phyloP scores from a whole-genome alignment of 78 protist genomes.

The Guillardia theta region DNA sequence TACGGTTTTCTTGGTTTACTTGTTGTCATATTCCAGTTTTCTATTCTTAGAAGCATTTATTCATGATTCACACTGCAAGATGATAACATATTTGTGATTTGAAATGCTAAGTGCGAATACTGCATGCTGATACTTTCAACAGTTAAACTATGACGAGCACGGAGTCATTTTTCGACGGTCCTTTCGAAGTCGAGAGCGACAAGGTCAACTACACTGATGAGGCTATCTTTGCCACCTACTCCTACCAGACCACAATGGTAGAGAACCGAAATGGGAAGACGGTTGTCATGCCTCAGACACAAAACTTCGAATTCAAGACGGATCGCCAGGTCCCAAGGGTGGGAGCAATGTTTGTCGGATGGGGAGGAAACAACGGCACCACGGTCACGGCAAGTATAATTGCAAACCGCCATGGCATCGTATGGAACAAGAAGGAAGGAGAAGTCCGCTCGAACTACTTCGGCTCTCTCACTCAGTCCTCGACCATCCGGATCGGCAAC shows the following conservation, averaged over 20 bases:
- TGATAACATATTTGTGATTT: no score
- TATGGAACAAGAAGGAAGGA: conserved; percentile 2
- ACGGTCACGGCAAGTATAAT: conserved; percentile 90
- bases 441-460: conserved; percentile 85
- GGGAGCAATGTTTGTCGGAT: conserved; percentile 95
- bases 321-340: conserved; percentile 55
- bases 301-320: conserved; percentile 43
- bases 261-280: conserved; percentile 50
- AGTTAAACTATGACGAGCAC: no score
- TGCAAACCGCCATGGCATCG: conserved; percentile 84
- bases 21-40: no score
- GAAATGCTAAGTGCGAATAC: no score
- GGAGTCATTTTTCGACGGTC: not conserved
- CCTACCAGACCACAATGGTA: conserved; percentile 67
- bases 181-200: not conserved
- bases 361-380: conserved; percentile 99
- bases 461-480: conserved; percentile 93
- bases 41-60: no score
- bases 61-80: no score
- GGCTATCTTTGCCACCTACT: conserved; percentile 68
- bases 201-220: conserved; percentile 51
- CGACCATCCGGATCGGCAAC: conserved; percentile 86
- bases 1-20: no score
- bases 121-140: no score
- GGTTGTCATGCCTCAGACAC: conserved; percentile 67